These are phyloP conservation scores for Phialocephala subalpina DNA, from an alignment of 2,329 filamentous ascomycete species.

Conservation along the genomic window DNA sequence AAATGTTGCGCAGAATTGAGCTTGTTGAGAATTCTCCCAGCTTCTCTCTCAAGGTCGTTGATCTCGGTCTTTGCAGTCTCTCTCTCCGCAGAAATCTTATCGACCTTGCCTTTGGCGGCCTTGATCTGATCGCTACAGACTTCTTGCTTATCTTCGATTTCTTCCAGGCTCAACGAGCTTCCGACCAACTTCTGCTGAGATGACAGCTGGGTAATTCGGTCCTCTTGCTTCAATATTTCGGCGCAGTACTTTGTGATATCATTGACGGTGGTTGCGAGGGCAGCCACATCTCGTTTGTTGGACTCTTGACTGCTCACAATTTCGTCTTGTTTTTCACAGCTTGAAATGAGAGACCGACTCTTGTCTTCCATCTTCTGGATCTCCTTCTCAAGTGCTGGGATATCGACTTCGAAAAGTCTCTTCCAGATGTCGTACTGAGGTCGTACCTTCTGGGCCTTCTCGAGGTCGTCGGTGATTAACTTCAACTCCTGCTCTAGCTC, in stretches of 20 bases:
- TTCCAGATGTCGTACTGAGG: slow-evolving; percentile 78
- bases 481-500: slow-evolving; percentile 69
- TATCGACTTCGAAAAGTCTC: slow-evolving; percentile 71
- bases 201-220: slow-evolving; percentile 77
- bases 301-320: slow-evolving; percentile 70
- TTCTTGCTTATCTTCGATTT: slow-evolving; percentile 82
- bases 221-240: slow-evolving; percentile 76
- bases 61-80: slow-evolving; percentile 76
- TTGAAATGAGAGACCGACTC: slow-evolving; percentile 64
- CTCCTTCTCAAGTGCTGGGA: slow-evolving; percentile 74
- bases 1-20: slow-evolving; percentile 75
- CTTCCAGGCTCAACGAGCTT: slow-evolving; percentile 75
- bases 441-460: slow-evolving; percentile 67
- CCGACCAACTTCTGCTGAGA: slow-evolving; percentile 77
- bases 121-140: slow-evolving; percentile 72
- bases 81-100: slow-evolving; percentile 72
- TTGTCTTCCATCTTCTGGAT: slow-evolving; percentile 68
- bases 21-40: slow-evolving; percentile 77
- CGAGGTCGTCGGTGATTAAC: slow-evolving; percentile 57
- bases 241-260: slow-evolving; percentile 76
- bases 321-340: slow-evolving; percentile 73
- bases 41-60: slow-evolving; percentile 76
- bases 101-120: slow-evolving; percentile 66
- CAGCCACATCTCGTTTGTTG: slow-evolving; percentile 76
- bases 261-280: slow-evolving; percentile 77